A percentile compares a stretch with the other conserved stretches of the same genome.
Evolutionary conservation across 495 filamentous ascomycete genomes (phyloP).

Genomic region (Neurospora sublineolata): DNA sequence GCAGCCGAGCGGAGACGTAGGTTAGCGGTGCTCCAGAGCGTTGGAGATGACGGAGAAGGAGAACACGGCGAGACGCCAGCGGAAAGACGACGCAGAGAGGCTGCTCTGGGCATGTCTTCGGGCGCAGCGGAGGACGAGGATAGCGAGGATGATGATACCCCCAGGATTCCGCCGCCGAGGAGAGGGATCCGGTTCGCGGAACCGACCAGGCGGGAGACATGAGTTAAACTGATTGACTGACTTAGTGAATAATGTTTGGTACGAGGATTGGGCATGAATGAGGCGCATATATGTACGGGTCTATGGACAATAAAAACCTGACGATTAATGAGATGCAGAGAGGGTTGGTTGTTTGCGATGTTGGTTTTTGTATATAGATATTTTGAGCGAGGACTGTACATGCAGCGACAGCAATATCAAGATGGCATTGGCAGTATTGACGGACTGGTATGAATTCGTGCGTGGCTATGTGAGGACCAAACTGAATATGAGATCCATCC

Average conservation of each 20-base stretch:
- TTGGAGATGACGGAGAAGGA: conserved; percentile 15
- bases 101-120: conserved; percentile 59
- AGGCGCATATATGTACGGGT: neutral
- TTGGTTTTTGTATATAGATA: neutral
- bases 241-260: neutral
- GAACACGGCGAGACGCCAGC: conserved; percentile 67
- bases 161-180: conserved; percentile 30
- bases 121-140: conserved; percentile 45
- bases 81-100: conserved; percentile 70
- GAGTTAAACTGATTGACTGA: conserved; percentile 1
- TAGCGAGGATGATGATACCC: conserved; percentile 51
- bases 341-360: neutral
- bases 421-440: neutral
- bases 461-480: neutral
- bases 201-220: conserved; percentile 14
- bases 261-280: conserved; percentile 2
- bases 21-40: conserved; percentile 26
- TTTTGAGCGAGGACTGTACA: neutral
- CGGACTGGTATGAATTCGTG: neutral
- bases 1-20: conserved; percentile 31
- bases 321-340: conserved; percentile 1
- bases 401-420: neutral
- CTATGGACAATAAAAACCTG: neutral
- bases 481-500: neutral
- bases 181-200: conserved; percentile 38